Conservation (phyloP, 2,329 filamentous ascomycete genomes). For the Trichoderma harzianum region DNA sequence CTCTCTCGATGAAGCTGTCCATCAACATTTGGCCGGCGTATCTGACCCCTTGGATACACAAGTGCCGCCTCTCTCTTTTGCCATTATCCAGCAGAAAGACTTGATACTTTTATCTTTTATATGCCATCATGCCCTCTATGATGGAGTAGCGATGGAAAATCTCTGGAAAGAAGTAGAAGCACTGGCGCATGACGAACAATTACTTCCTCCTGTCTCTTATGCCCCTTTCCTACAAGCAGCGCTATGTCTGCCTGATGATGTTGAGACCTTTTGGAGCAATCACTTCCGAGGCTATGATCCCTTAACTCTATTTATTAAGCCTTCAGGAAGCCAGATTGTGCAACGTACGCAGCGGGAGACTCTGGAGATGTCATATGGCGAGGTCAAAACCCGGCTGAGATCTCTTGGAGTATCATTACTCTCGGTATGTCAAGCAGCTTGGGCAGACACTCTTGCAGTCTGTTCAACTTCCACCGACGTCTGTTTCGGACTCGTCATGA, state of each 20-base stretch:
- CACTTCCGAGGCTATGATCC: conserved; percentile 51
- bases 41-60: conserved; percentile 42
- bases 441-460: conserved; percentile 62
- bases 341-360: conserved; percentile 30
- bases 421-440: conserved; percentile 67
- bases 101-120: conserved; percentile 44
- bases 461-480: conserved; percentile 59
- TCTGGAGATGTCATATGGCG: conserved; percentile 38
- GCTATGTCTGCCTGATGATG: conserved; percentile 43
- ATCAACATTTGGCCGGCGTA: conserved; percentile 40
- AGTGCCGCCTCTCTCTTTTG: conserved; percentile 45
- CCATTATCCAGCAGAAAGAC: conserved; percentile 34
- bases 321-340: conserved; percentile 22
- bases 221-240: conserved; percentile 62
- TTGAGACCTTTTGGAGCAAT: conserved; percentile 63
- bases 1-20: conserved; percentile 37
- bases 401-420: conserved; percentile 60
- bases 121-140: conserved; percentile 81
- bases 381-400: conserved; percentile 49
- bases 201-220: conserved; percentile 55
- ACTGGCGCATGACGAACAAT: conserved; percentile 43
- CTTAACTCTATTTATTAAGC: conserved; percentile 26
- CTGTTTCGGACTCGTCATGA: conserved; percentile 85
- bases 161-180: conserved; percentile 69
- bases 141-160: conserved; percentile 70